Evolutionary conservation across 1,284 basidiomycete species (phyloP).

Genomic region (Ganoderma sinense): DNA sequence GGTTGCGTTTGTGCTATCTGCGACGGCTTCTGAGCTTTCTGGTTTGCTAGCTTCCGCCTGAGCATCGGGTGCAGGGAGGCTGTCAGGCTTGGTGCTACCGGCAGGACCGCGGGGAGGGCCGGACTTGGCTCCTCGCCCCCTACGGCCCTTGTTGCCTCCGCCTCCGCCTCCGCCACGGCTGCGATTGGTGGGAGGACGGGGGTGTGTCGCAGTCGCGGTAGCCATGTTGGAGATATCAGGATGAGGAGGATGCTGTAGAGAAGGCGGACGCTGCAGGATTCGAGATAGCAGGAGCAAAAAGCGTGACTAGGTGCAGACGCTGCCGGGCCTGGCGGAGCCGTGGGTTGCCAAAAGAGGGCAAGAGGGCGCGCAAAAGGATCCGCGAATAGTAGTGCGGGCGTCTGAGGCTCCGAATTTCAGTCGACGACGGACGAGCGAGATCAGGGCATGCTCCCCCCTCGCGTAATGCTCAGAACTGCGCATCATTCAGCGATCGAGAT

Average conservation of each 20-base stretch:
- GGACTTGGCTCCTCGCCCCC: conserved; percentile 32
- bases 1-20: conserved; percentile 13
- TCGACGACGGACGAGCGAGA: neutral
- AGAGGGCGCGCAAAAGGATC: neutral
- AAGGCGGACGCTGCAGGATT: neutral
- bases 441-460: neutral
- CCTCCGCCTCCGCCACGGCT: conserved; percentile 36
- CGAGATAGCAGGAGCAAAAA: neutral
- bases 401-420: neutral
- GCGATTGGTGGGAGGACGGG: conserved; percentile 36
- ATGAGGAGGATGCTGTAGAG: neutral
- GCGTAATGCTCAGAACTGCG: neutral
- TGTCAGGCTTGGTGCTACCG: conserved; percentile 17
- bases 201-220: conserved; percentile 40
- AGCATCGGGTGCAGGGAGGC: conserved; percentile 4
- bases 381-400: neutral
- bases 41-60: conserved; percentile 12
- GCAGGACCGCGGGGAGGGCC: conserved; percentile 22
- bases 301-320: neutral
- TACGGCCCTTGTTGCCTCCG: conserved; percentile 40
- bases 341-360: neutral
- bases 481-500: conserved; percentile 4
- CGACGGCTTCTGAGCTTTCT: conserved; percentile 13
- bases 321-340: neutral
- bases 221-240: conserved; percentile 37